Percentiles rank a stretch among this genome's conserved stretches.
These are phyloP conservation scores for Pythium dissimile DNA, from an alignment of 352 stramenopile species.

Conservation along the genomic window DNA sequence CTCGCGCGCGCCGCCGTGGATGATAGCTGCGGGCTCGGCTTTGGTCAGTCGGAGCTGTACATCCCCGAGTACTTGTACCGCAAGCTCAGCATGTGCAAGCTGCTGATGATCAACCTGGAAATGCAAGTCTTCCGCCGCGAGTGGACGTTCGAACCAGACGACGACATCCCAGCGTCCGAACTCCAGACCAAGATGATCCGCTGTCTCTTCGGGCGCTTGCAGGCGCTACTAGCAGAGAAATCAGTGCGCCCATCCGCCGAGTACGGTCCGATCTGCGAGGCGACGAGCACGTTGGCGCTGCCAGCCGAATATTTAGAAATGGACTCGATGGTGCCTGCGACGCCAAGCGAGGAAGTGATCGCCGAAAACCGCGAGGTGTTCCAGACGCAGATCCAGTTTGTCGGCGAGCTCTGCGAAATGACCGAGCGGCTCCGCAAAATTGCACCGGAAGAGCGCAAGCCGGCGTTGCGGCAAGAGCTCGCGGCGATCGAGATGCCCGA, in stretches of 20 bases:
- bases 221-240: conserved; percentile 35
- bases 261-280: conserved; percentile 60
- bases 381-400: conserved; percentile 63
- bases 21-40: conserved; percentile 77
- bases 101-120: conserved; percentile 80
- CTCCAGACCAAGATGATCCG: conserved; percentile 60
- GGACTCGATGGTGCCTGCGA: conserved; percentile 19
- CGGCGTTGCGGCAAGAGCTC: conserved; percentile 50
- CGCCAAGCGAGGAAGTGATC: conserved; percentile 12
- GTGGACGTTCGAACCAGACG: conserved; percentile 58
- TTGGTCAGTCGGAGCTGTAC: conserved; percentile 70
- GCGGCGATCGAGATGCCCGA: conserved; percentile 51
- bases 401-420: conserved; percentile 70
- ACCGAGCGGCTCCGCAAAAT: conserved; percentile 68
- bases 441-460: conserved; percentile 55
- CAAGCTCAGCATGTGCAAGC: conserved; percentile 80
- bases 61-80: conserved; percentile 73
- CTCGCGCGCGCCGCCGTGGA: conserved; percentile 71
- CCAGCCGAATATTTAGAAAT: conserved; percentile 43
- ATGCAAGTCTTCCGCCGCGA: conserved; percentile 67
- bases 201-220: conserved; percentile 58
- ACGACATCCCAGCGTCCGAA: conserved; percentile 59
- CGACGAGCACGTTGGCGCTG: conserved; percentile 38
- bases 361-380: conserved; percentile 48
- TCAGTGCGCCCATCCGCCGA: not conserved